phyloP scores from a whole-genome alignment of 441 rosid species.

The Euphorbia celastroides region DNA sequence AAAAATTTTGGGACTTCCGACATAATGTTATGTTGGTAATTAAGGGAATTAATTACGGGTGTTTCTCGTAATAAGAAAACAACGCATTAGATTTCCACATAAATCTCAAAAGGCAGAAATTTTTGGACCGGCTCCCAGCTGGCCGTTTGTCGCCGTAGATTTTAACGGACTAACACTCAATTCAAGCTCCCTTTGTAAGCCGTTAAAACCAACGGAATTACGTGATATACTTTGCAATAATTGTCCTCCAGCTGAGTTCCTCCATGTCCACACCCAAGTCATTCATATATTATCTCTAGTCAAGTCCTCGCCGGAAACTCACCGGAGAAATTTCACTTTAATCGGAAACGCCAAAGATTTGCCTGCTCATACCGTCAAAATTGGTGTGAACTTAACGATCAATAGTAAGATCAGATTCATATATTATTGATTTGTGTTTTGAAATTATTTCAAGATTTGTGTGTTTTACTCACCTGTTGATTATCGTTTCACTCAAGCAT shows the following conservation, averaged over 20 bases:
- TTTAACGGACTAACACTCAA: constrained; percentile 12
- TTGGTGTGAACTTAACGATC: constrained; percentile 4
- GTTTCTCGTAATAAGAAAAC: constrained; percentile 6
- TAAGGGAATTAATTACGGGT: constrained; percentile 3
- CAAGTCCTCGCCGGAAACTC: constrained; percentile 17
- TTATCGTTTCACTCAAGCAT: too few relatives aligned
- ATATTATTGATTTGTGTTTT: not conserved
- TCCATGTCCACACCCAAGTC: not conserved
- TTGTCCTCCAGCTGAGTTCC: constrained; percentile 13
- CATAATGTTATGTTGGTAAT: constrained; percentile 2
- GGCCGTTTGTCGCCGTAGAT: constrained; percentile 23
- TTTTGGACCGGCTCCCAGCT: constrained; percentile 22
- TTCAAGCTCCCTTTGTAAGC: too few relatives aligned
- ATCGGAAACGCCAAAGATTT: constrained; percentile 6
- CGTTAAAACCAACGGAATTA: constrained; percentile 20
- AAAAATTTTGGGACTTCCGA: too few relatives aligned
- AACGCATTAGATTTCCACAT: not conserved
- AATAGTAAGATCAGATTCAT: not conserved
- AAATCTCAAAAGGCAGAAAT: not conserved
- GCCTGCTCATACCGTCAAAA: not conserved
- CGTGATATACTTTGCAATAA: constrained; percentile 11
- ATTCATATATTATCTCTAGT: not conserved
- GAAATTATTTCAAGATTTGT: too few relatives aligned
- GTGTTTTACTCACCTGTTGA: too few relatives aligned
- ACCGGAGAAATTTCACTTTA: constrained; percentile 1